These are phyloP conservation scores for Ceratocystis eucalypticola DNA, from an alignment of 2,329 filamentous ascomycete genomes.

Conservation along the genomic window DNA sequence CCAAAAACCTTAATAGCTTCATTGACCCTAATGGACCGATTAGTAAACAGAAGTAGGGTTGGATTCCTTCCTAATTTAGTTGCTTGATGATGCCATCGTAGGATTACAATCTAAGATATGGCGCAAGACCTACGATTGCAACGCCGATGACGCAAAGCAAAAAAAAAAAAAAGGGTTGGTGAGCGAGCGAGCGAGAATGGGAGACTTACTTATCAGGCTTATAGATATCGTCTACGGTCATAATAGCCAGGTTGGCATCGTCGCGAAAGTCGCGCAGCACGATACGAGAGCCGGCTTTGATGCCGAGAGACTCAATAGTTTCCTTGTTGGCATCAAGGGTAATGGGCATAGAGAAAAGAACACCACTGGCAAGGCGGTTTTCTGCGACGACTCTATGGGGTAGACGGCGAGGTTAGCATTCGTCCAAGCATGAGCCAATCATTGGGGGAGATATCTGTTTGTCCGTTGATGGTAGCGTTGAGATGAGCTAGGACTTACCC, in stretches of 20 bases:
- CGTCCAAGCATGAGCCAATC: too few species aligned
- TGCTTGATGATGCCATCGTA: conserved; percentile 18
- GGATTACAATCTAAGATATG: conserved; percentile 16
- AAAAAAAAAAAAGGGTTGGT: neutral
- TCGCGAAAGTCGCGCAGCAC: conserved; percentile 91
- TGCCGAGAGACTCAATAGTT: conserved; percentile 57
- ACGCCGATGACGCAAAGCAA: conserved; percentile 6
- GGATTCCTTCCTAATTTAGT: conserved; percentile 6
- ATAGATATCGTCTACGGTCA: conserved; percentile 94
- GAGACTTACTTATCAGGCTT: conserved; percentile 68
- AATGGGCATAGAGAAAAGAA: conserved; percentile 94
- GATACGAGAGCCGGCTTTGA: conserved; percentile 70
- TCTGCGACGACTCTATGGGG: conserved; percentile 65
- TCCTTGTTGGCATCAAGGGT: conserved; percentile 72
- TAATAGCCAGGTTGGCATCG: conserved; percentile 87
- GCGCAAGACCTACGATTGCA: neutral
- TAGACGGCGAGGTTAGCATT: neutral
- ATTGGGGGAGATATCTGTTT: neutral
- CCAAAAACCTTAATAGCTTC: conserved; percentile 94
- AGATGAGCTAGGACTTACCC: conserved; percentile 42
- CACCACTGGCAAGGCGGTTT: conserved; percentile 73
- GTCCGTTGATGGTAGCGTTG: neutral
- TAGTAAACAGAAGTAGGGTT: conserved; percentile 19
- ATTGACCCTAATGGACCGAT: conserved; percentile 44
- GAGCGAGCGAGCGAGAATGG: neutral